Base-by-base conservation (phyloP, 2,329 filamentous ascomycete species). In the Neonectria ditissima region DNA sequence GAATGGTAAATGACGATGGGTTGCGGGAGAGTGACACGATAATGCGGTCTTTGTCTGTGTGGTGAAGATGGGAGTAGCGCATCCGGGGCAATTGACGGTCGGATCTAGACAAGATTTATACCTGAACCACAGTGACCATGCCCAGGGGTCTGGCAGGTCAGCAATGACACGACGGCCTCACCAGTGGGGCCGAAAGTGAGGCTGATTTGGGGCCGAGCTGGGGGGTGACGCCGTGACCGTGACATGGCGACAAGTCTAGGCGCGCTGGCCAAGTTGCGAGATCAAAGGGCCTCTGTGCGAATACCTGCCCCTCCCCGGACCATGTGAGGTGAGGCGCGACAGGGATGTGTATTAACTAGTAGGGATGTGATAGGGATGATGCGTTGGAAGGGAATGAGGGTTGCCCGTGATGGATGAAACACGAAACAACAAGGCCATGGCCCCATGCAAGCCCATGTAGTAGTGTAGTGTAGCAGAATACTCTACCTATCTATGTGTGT, bases 361-460 rank as follows among this genome's bases (percentile, higher is more conserved):
- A 32, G 37, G n/a, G n/a, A n/a, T n/a, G n/a, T n/a, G n/a, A n/a
- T 9, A 37, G 34, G 32, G 32, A 30, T 18, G 44, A 44, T 34
- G 43, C 45, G 28, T 28, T 32, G 26, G 30, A 20, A 55, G 41
- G 54, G 41, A 45, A 45, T 5, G 39, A 37, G 45, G 45, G 30
- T 53, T 13, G n/a, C 30, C 22, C 13, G 26, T 37, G 65, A 58
- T 65, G 64, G 69, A 66, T 66, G 66, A 65, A 69, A 72, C 66
- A 47, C 66, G 71, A 73, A 72, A 71, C 71, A 72, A 71, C 71
- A 66, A 50, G 65, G 51, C 53, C 60, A 60, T 55, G 56, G 56
- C 62, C 65, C 69, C 70, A 71, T 63, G 67, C 61, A 26, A 4
- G 24, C 24, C 24, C 24, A 60, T 58, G 47, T 26, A 24, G 43